Evolutionary conservation across 83 land plant species (phyloP).

Genomic region (Thuja plicata): DNA sequence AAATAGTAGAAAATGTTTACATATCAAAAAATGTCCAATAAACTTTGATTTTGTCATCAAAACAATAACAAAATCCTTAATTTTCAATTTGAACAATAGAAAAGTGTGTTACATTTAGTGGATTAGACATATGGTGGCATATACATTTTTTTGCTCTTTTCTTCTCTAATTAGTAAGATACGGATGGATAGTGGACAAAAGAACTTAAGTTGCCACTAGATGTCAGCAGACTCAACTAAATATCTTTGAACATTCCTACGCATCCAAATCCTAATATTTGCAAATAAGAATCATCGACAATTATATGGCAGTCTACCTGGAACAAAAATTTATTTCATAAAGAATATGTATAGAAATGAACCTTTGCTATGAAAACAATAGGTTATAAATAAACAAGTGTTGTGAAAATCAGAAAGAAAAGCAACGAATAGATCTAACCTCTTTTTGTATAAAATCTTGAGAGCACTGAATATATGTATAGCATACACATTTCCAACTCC

Average conservation of each 20-base stretch:
- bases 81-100: too few relatives aligned
- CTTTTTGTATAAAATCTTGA: constrained; percentile 65
- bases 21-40: too few relatives aligned
- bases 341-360: not conserved
- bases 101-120: too few relatives aligned
- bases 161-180: too few relatives aligned
- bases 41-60: too few relatives aligned
- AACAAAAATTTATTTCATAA: not conserved
- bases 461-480: constrained; percentile 60
- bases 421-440: constrained; percentile 49
- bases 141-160: too few relatives aligned
- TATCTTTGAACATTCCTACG: constrained; percentile 49
- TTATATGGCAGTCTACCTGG: not conserved
- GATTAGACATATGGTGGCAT: too few relatives aligned
- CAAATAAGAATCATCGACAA: not conserved
- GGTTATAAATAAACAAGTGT: constrained; percentile 48
- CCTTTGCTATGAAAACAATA: too few relatives aligned
- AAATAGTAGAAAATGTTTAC: too few relatives aligned
- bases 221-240: constrained; percentile 72
- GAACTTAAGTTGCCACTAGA: constrained; percentile 63
- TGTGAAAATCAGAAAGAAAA: constrained; percentile 57
- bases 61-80: too few relatives aligned
- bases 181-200: too few relatives aligned
- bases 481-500: constrained; percentile 81
- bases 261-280: constrained; percentile 61